Evolutionary conservation across 305 asterid genomes (phyloP), one percentile per base, ranked within the genome.

Genomic region (Lippia alba): DNA sequence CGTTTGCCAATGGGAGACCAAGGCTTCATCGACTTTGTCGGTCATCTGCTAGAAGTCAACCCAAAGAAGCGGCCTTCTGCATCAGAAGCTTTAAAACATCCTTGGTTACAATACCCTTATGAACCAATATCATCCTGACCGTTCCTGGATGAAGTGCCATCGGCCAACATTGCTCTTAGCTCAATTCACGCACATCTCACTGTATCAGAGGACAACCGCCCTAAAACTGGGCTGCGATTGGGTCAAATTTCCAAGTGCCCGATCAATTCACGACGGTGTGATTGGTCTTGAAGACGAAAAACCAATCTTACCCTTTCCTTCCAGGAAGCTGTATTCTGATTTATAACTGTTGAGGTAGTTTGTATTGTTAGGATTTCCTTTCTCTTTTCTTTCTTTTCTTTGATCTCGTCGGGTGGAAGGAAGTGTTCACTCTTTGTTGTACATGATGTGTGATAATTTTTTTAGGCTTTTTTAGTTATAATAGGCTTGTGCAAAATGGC

Each of bases 1-100:
- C 89, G 98, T n/a, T 77, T 92, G 80, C 99, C 99, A 60, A 90
- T 94, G 96, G 99, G 97, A 56, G 98, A 94, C 78, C 99, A 90
- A 83, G 98, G 99, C 41, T 94, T 94, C 83, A 89, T 92, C 1
- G 97, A 92, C 82, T 91, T 92, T 19, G 97, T 90, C 74, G 85
- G 79, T 80, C 87, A 92, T 80, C 87, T 94, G 48, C 96, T 94
- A 6, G 96, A 94, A 82, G 82, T 89, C 48, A 85, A 87, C 84
- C 99, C 99, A 24, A 81, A 79, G 69, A 90, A 85, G 80, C 86
- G 99, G 65, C 99, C 98, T 49, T 88, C 98, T 57, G 99, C 98
- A 18, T 49, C 94, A 36, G 96, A 94, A 71, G 98, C 99, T 76
- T 85, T 94, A 36, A 92, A 90, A 78, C 99, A 94, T 71, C 96